Evolutionary conservation across 164 flowering plant genomes (phyloP).

Genomic region (Protea cynaroides): DNA sequence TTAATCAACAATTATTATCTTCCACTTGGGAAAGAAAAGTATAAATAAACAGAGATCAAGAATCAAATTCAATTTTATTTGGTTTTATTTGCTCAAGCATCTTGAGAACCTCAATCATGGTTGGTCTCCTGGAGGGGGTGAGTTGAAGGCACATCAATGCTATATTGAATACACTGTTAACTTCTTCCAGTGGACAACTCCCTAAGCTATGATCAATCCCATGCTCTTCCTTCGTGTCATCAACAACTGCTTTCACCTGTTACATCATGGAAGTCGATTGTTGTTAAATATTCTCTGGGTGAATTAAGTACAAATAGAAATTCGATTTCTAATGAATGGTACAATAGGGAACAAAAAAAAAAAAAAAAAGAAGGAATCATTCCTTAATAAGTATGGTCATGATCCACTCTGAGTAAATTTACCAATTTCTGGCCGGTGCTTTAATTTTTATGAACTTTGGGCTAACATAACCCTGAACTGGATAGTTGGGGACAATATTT

Average conservation of each 20-base stretch:
- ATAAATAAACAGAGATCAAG: constrained; percentile 8
- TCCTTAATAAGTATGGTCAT: no score
- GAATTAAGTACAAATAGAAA: background rate
- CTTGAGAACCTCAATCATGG: constrained; percentile 85
- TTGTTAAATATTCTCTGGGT: background rate
- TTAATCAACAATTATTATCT: background rate
- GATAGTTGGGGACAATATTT: no score
- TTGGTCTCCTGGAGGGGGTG: constrained; percentile 73
- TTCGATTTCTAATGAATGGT: background rate
- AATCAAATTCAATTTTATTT: constrained; percentile 21
- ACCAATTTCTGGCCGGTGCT: no score
- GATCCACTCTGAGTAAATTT: no score
- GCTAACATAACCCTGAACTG: no score
- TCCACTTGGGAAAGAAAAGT: background rate
- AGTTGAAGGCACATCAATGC: constrained; percentile 78
- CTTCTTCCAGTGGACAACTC: constrained; percentile 43
- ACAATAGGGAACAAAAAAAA: background rate
- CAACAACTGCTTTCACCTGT: constrained; percentile 77
- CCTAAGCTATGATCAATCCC: constrained; percentile 53
- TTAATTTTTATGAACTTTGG: no score
- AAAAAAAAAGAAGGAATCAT: background rate
- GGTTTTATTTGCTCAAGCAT: constrained; percentile 66
- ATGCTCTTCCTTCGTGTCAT: constrained; percentile 60
- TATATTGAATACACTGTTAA: constrained; percentile 49
- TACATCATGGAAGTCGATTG: constrained; percentile 1